phyloP scores from a whole-genome alignment of 257 asterid species.

The Rehmannia glutinosa region DNA sequence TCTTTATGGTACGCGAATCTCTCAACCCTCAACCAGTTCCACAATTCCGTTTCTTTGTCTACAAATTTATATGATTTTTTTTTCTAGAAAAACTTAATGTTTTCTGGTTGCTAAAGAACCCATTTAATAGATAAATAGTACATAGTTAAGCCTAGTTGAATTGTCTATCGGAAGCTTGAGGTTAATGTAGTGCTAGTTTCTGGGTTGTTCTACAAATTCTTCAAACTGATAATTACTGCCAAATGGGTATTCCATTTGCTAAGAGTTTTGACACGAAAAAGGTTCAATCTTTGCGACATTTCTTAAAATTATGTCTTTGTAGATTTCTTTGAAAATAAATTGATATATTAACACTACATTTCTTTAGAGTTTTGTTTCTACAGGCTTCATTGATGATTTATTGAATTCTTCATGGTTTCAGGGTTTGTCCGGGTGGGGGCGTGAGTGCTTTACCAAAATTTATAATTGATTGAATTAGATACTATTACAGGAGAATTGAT shows the following conservation, averaged over 20 bases:
- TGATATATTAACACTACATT: no score
- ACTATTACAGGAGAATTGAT: not conserved
- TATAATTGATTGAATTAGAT: not conserved
- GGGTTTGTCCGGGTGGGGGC: no score
- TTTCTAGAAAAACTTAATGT: not conserved
- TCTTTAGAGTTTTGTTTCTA: not conserved
- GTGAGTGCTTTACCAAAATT: no score
- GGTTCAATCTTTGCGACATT: constrained; percentile 5
- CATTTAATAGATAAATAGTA: not conserved
- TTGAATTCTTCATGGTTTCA: constrained; percentile 8
- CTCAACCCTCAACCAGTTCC: not conserved
- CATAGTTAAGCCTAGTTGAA: not conserved
- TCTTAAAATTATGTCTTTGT: not conserved
- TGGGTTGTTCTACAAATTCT: constrained; percentile 6
- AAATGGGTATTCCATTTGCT: not conserved
- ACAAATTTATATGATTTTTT: not conserved
- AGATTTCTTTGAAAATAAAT: not conserved
- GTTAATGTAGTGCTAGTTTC: constrained; percentile 13
- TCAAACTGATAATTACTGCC: not conserved
- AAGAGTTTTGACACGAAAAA: not conserved
- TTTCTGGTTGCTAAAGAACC: not conserved
- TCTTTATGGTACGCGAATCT: constrained; percentile 18
- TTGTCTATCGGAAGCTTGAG: constrained; percentile 2
- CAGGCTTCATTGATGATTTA: not conserved
- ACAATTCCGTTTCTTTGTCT: not conserved